Conservation (phyloP, 2,329 filamentous ascomycete species). For the Ilyonectria sp. region DNA sequence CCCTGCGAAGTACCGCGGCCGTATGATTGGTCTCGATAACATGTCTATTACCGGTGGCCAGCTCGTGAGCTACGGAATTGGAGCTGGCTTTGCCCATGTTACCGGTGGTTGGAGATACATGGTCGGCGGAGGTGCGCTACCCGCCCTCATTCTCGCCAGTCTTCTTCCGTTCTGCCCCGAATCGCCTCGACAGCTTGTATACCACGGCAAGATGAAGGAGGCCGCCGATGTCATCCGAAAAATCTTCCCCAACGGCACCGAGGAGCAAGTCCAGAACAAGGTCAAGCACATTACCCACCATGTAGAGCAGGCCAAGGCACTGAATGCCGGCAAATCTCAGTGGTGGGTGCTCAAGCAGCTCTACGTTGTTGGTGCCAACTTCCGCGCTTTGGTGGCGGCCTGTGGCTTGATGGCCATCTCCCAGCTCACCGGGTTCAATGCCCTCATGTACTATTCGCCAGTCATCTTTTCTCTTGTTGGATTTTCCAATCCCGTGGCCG, state of each 20-base stretch:
- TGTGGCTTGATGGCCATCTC: conserved; percentile 68
- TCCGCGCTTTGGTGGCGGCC: conserved; percentile 61
- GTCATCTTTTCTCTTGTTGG: conserved; percentile 65
- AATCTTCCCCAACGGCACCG: conserved; percentile 60
- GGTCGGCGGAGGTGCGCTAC: conserved; percentile 63
- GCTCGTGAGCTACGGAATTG: conserved; percentile 58
- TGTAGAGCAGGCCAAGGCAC: conserved; percentile 56
- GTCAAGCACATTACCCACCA: conserved; percentile 56
- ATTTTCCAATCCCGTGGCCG: conserved; percentile 64
- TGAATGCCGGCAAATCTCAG: conserved; percentile 57
- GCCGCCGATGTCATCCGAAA: conserved; percentile 55
- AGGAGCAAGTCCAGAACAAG: conserved; percentile 61
- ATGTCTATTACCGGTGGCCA: conserved; percentile 61
- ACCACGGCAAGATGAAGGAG: conserved; percentile 57
- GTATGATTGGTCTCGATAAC: conserved; percentile 65
- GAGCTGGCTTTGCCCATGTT: conserved; percentile 57
- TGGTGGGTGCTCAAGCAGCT: conserved; percentile 63
- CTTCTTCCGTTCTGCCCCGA: conserved; percentile 64
- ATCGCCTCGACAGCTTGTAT: conserved; percentile 63
- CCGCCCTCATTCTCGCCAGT: conserved; percentile 59
- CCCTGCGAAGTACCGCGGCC: conserved; percentile 63
- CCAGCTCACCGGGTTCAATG: conserved; percentile 68
- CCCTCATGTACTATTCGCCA: conserved; percentile 66
- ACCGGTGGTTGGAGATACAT: conserved; percentile 65
- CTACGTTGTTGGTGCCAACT: conserved; percentile 59